phyloP scores from a whole-genome alignment of 2,329 filamentous ascomycete genomes.

The Colletotrichum sp. region DNA sequence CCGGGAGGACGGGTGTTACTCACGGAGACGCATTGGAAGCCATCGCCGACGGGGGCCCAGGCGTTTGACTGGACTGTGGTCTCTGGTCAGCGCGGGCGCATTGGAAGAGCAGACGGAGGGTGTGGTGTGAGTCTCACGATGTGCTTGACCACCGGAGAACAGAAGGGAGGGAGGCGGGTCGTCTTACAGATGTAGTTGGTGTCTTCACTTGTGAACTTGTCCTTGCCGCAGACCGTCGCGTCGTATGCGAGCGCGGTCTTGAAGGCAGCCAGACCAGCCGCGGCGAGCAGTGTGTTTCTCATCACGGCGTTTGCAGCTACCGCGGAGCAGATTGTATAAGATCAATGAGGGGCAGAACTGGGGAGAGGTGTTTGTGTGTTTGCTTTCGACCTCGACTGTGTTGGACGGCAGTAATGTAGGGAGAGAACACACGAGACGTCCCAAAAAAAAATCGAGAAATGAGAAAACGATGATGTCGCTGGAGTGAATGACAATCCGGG shows the following conservation, averaged over 20 bases:
- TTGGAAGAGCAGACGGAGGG: rapidly evolving
- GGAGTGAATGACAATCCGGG: not conserved
- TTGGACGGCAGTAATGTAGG: not conserved
- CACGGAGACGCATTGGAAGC: constrained; percentile 34
- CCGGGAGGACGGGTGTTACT: not conserved
- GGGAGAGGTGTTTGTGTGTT: not conserved
- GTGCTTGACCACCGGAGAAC: not conserved
- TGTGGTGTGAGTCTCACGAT: not conserved
- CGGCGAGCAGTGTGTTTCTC: constrained; percentile 16
- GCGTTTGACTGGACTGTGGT: constrained; percentile 32
- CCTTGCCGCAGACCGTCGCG: constrained; percentile 30
- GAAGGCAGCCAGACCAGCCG: constrained; percentile 13
- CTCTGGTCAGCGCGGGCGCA: not conserved
- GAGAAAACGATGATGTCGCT: not conserved
- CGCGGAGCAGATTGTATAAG: not conserved
- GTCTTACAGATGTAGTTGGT: constrained; percentile 28
- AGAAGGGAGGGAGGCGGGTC: not conserved
- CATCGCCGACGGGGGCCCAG: constrained; percentile 30
- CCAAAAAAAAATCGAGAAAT: not conserved
- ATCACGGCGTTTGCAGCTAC: not conserved
- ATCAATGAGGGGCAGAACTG: not conserved
- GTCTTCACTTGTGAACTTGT: constrained; percentile 27
- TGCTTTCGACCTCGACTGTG: not conserved
- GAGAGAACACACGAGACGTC: not conserved
- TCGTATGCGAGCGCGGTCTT: constrained; percentile 25